Evolutionary conservation across 805 yeast species (phyloP), one percentile per base, ranked within the genome.

Genomic region (Ogataea allantospora): DNA sequence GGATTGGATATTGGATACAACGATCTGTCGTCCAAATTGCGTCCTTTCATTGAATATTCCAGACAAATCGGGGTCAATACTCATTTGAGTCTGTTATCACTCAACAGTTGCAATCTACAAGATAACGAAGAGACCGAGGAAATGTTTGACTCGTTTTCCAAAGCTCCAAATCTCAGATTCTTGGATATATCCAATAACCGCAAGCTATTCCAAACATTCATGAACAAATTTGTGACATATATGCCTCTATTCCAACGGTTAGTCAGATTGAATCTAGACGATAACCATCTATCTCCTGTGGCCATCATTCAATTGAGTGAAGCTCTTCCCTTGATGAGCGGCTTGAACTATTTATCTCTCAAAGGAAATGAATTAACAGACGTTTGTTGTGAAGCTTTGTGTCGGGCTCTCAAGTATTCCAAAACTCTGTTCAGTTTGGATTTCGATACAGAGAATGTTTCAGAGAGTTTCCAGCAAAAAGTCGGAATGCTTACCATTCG

Each of bases 1-100:
- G 96, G 96, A 3, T 60, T 89, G 5, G 96, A 88, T 65, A 52
- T 89, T 14, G 95, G 95, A 3, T 89, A 82, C 54, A 89, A 89
- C 56, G 89, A 86, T 55, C 62, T 83, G 24, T 68, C 70, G 1
- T 40, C 51, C 5, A 53, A 55, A 3, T 41, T 72, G 35, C 58
- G 55, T 20, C 67, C 70, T 8, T 54, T 74, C 16, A 53, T 67
- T 27, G 71, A 69, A 2, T 58, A 55, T 39, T 46, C 59, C 1
- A 45, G 46, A 6, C 30, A 25, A 6, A 23, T 33, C 13, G 39
- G 40, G 3, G 25, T 28, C 10, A 37, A 40, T 50, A 43, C 48
- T 40, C 30, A 64, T 13, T 50, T 77, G 43, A 54, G 63, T 34
- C 73, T 78, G 50, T 55, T 83, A 25, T 81, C 95, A 33, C 58